Conservation (phyloP, 768 basidiomycete species). For the Lentinula boryana region DNA sequence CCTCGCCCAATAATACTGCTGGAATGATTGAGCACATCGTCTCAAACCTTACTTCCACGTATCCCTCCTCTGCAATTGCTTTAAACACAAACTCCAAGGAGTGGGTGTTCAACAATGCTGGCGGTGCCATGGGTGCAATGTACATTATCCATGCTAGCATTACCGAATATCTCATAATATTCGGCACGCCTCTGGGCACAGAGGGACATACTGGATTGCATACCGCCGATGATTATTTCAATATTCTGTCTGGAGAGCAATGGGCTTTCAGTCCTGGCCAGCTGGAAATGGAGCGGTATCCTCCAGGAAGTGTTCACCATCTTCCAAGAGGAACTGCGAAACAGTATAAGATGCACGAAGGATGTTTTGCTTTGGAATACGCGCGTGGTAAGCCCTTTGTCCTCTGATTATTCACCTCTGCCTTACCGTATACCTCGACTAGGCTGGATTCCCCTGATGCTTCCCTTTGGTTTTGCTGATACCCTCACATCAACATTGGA, state of each 20-base stretch:
- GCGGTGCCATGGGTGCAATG: constrained; percentile 98
- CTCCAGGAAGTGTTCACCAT: constrained; percentile 78
- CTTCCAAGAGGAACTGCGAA: constrained; percentile 80
- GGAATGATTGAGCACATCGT: constrained; percentile 82
- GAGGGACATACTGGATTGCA: constrained; percentile 95
- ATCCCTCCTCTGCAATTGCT: constrained; percentile 51
- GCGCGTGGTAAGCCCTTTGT: constrained; percentile 62
- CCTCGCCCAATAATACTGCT: constrained; percentile 52
- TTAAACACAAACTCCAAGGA: constrained; percentile 60
- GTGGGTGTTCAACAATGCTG: constrained; percentile 97
- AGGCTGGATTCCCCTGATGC: constrained; percentile 98
- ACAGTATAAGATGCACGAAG: constrained; percentile 98
- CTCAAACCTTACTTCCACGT: constrained; percentile 67
- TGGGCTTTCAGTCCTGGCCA: constrained; percentile 86
- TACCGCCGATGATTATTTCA: constrained; percentile 97
- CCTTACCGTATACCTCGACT: background rate
- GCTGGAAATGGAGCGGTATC: constrained; percentile 82
- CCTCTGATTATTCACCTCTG: background rate
- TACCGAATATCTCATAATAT: constrained; percentile 95
- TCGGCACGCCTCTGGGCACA: constrained; percentile 93
- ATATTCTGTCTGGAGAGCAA: constrained; percentile 91
- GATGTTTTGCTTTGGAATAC: constrained; percentile 94
- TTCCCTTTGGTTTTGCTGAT: constrained; percentile 92
- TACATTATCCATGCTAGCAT: constrained; percentile 95
- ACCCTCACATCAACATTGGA: constrained; percentile 85